Evolutionary conservation across 164 flowering plant species (phyloP).

Genomic region (Euptelea pleiosperma): DNA sequence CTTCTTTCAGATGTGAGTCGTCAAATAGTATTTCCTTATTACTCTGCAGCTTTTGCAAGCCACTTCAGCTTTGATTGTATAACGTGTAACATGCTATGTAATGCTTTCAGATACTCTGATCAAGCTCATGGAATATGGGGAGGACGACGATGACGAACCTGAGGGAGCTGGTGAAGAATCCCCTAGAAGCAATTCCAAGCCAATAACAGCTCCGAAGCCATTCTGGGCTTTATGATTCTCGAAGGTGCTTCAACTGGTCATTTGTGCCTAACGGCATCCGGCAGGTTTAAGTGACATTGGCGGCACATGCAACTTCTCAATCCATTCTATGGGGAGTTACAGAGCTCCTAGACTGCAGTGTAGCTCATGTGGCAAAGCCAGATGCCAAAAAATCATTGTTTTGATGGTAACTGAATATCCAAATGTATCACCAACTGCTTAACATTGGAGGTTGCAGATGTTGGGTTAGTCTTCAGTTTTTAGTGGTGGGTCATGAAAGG

Average conservation of each 20-base stretch:
- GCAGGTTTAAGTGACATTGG: neutral
- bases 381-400: neutral
- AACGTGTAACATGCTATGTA: neutral
- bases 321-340: neutral
- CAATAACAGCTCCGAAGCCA: slow-evolving; percentile 44
- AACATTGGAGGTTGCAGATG: too few relatives aligned
- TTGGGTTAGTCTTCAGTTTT: too few relatives aligned
- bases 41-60: neutral
- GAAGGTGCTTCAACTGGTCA: neutral
- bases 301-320: neutral
- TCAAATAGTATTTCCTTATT: neutral
- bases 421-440: neutral
- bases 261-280: neutral
- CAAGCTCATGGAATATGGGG: slow-evolving; percentile 89
- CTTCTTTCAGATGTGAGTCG: too few relatives aligned
- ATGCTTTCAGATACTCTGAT: slow-evolving; percentile 60
- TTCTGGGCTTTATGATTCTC: slow-evolving; percentile 66
- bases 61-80: neutral
- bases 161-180: slow-evolving; percentile 37
- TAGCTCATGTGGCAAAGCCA: neutral
- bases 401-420: neutral
- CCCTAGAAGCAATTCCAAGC: slow-evolving; percentile 14
- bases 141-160: slow-evolving; percentile 65
- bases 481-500: too few relatives aligned
- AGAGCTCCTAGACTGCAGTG: too few relatives aligned